Evolutionary conservation across 352 stramenopile species (phyloP).

Genomic region (Aphanomyces cochlioides): DNA sequence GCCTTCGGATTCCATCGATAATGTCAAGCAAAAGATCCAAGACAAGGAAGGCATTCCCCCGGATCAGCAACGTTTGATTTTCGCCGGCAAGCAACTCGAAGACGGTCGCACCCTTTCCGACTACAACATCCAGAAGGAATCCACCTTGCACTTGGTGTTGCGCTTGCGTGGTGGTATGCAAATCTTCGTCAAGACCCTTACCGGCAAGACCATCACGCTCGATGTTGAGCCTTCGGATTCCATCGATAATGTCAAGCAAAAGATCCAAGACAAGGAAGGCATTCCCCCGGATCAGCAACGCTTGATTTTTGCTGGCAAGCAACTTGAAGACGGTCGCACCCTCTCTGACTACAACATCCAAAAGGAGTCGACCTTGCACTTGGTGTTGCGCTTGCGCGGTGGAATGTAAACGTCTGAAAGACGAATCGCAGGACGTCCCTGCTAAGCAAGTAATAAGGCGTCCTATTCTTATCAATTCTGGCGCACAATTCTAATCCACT

Average conservation of each 20-base stretch:
- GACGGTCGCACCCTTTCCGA: constrained; percentile 91
- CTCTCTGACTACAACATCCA: neutral
- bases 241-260: too few relatives aligned
- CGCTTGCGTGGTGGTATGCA: constrained; percentile 58
- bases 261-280: too few relatives aligned
- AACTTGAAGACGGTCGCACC: neutral
- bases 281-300: too few relatives aligned
- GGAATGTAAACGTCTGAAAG: too few relatives aligned
- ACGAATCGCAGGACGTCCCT: too few relatives aligned
- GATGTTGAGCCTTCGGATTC: neutral
- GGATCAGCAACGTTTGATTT: constrained; percentile 95
- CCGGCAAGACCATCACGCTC: neutral
- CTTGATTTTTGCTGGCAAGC: neutral
- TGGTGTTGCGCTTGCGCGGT: too few relatives aligned
- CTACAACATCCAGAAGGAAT: constrained; percentile 94
- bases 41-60: constrained; percentile 87
- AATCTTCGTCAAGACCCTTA: constrained; percentile 35
- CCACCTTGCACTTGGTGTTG: constrained; percentile 88
- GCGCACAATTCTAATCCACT: too few relatives aligned
- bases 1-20: constrained; percentile 86
- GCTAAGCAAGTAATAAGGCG: too few relatives aligned
- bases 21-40: constrained; percentile 83
- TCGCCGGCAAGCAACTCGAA: constrained; percentile 95
- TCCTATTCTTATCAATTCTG: too few relatives aligned
- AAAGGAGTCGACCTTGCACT: constrained; percentile 2